phyloP scores from a whole-genome alignment of 139 green algal species.

The Chloropicon primus region DNA sequence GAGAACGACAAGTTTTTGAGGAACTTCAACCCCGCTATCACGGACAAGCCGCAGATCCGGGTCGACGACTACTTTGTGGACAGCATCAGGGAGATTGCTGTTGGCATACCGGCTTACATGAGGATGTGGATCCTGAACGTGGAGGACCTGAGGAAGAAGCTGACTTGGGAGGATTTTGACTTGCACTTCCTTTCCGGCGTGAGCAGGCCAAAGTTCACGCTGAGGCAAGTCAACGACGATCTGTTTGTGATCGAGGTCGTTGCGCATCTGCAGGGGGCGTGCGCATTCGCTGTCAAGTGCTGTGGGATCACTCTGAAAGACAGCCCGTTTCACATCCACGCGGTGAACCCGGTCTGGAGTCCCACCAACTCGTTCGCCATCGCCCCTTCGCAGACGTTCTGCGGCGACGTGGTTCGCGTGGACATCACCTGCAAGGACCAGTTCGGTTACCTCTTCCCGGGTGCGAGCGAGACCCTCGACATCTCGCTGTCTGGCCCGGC shows the following conservation, averaged over 20 bases:
- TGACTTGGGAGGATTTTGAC: background rate
- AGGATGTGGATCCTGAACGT: background rate
- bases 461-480: background rate
- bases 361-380: background rate
- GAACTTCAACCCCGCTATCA: background rate
- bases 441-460: background rate
- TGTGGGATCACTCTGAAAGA: background rate
- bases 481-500: background rate
- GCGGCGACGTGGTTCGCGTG: background rate
- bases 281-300: background rate
- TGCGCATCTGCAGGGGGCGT: background rate
- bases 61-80: background rate
- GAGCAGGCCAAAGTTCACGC: background rate
- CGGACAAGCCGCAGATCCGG: background rate
- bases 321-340: background rate
- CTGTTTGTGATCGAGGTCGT: background rate
- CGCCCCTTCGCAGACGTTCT: background rate
- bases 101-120: background rate
- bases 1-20: background rate
- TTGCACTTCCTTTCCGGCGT: background rate
- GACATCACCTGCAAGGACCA: background rate
- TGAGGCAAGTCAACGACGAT: background rate
- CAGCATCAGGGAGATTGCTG: background rate
- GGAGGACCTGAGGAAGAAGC: background rate
- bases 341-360: background rate